Conservation (phyloP, 2,329 filamentous ascomycete genomes). For the Salinomyces thailandicus region DNA sequence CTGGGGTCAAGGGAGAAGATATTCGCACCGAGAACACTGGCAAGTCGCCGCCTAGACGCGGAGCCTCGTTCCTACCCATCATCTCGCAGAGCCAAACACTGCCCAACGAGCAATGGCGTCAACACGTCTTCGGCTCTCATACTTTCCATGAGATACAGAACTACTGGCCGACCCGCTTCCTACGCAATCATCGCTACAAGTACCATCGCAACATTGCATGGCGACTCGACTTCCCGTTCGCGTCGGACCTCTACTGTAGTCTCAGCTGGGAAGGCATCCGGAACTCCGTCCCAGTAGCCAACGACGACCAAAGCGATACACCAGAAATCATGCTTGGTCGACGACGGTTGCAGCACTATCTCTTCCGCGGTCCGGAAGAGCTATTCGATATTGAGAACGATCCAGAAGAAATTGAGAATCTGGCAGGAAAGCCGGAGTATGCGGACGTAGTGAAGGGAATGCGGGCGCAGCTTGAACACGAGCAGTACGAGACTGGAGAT, state of each 20-base stretch:
- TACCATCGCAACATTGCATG: slow-evolving; percentile 43
- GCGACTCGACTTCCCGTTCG: slow-evolving; percentile 41
- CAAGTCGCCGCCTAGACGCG: slow-evolving; percentile 17
- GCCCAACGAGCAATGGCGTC: slow-evolving; percentile 20
- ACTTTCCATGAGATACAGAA: slow-evolving; percentile 43
- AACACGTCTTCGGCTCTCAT: slow-evolving; percentile 41
- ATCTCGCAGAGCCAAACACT: slow-evolving; percentile 14
- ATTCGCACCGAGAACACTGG: slow-evolving; percentile 2
- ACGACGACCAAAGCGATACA: neutral
- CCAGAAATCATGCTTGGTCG: slow-evolving; percentile 29
- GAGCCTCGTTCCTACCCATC: slow-evolving; percentile 33
- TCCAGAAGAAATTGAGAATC: slow-evolving; percentile 37
- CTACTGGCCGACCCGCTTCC: slow-evolving; percentile 41
- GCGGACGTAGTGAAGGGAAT: slow-evolving; percentile 24
- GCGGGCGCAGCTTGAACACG: slow-evolving; percentile 25
- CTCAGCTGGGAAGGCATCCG: slow-evolving; percentile 38
- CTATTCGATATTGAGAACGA: slow-evolving; percentile 39
- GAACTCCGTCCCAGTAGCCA: slow-evolving; percentile 18
- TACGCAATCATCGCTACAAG: slow-evolving; percentile 36
- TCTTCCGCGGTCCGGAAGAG: slow-evolving; percentile 37
- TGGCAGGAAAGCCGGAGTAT: slow-evolving; percentile 29
- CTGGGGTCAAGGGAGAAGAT: slow-evolving; percentile 7
- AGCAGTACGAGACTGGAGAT: slow-evolving; percentile 27
- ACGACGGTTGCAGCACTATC: slow-evolving; percentile 34
- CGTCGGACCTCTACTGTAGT: slow-evolving; percentile 36